Percentiles rank a stretch among this genome's conserved stretches.
phyloP scores from a whole-genome alignment of 805 yeast genomes.

The Starmera dryadoides region DNA sequence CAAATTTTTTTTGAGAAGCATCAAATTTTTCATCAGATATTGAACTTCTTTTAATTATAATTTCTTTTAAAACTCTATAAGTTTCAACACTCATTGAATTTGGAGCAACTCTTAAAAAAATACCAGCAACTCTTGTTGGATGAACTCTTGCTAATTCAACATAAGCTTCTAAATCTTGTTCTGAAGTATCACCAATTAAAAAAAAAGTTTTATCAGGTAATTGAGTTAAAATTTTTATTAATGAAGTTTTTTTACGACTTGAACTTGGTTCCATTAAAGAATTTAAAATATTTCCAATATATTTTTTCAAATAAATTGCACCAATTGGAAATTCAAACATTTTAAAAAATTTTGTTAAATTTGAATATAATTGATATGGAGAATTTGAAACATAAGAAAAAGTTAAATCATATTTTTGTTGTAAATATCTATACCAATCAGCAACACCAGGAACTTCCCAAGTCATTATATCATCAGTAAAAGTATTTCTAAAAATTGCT shows the following conservation, averaged over 20 bases:
- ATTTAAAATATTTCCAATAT: constrained; percentile 71
- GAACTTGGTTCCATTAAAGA: constrained; percentile 84
- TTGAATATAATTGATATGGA: constrained; percentile 76
- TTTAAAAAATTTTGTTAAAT: constrained; percentile 41
- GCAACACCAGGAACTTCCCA: constrained; percentile 73
- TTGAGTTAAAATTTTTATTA: constrained; percentile 57
- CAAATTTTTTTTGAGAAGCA: constrained; percentile 8
- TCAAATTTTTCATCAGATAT: constrained; percentile 21
- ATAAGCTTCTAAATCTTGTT: constrained; percentile 90
- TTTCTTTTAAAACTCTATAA: constrained; percentile 17
- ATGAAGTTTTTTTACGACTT: constrained; percentile 64
- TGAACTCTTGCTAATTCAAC: constrained; percentile 52
- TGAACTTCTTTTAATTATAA: constrained; percentile 16
- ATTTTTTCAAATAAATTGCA: constrained; percentile 81
- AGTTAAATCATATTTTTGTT: constrained; percentile 34
- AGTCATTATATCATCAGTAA: constrained; percentile 55
- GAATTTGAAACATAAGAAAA: constrained; percentile 94
- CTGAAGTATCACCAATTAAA: constrained; percentile 93
- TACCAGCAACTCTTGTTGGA: constrained; percentile 63
- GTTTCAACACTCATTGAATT: constrained; percentile 52
- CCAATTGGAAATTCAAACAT: constrained; percentile 62
- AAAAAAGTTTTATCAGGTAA: constrained; percentile 75
- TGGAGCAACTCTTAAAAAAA: constrained; percentile 73
- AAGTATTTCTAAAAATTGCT: constrained; percentile 70
- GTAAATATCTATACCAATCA: constrained; percentile 58